Percentiles rank a stretch among this genome's conserved stretches.
These are phyloP conservation scores for Tulasnella sp. DNA, from an alignment of 768 basidiomycete genomes.

Conservation along the genomic window DNA sequence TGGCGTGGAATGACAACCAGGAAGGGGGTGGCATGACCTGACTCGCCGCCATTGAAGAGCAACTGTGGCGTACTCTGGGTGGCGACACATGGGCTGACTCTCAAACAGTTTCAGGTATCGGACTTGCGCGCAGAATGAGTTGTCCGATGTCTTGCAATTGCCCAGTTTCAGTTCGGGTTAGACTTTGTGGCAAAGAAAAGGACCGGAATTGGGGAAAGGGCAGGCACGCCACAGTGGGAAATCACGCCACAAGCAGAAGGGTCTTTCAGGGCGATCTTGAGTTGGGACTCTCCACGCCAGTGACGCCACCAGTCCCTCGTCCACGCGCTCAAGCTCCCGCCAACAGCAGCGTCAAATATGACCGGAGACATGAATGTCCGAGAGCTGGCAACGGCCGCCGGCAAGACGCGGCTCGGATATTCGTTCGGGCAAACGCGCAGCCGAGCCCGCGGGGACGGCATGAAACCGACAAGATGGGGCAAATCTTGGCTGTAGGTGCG, in stretches of 20 bases:
- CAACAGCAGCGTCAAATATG: not conserved
- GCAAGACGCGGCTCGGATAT: not conserved
- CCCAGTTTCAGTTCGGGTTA: not conserved
- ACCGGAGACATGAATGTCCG: not conserved
- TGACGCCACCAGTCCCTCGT: not conserved
- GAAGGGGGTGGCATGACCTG: not conserved
- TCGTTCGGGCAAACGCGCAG: not conserved
- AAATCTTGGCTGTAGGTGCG: not conserved
- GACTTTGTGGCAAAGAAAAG: not conserved
- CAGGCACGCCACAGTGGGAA: not conserved
- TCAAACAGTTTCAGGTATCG: not conserved
- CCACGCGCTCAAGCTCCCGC: not conserved
- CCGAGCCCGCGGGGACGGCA: not conserved
- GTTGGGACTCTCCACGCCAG: not conserved
- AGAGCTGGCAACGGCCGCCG: not conserved
- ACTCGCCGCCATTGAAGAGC: not conserved
- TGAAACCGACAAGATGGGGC: not conserved
- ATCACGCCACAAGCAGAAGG: not conserved
- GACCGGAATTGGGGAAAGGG: not conserved
- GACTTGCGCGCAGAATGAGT: not conserved
- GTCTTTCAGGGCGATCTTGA: not conserved
- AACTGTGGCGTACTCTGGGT: too few species aligned
- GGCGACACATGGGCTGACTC: too few species aligned
- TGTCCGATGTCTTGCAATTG: not conserved
- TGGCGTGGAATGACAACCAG: not conserved